Evolutionary conservation across 2,329 filamentous ascomycete species (phyloP).

Genomic region (Rhynchosporium secalis): DNA sequence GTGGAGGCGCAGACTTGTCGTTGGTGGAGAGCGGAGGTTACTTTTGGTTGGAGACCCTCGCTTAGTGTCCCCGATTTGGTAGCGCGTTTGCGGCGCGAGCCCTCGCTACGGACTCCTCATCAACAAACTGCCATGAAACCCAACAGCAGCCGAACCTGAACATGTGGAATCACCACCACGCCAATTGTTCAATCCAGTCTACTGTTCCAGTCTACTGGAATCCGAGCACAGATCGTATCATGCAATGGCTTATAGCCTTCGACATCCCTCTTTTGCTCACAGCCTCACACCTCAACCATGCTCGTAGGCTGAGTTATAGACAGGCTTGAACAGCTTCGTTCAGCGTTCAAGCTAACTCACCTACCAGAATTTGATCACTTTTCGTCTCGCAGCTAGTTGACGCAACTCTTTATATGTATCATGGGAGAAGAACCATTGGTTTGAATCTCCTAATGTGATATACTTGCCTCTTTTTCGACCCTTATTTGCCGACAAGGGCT

Average conservation of each 20-base stretch:
- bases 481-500: too few species aligned
- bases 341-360: not conserved
- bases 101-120: not conserved
- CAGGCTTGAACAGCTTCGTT: not conserved
- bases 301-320: not conserved
- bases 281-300: not conserved
- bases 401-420: not conserved
- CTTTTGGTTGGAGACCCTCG: not conserved
- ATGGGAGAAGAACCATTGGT: not conserved
- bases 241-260: too few species aligned
- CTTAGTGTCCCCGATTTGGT: not conserved
- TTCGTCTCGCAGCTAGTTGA: not conserved
- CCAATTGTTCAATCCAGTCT: too few species aligned
- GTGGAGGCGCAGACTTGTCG: constrained; percentile 5
- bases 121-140: not conserved
- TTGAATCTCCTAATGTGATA: not conserved
- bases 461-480: too few species aligned
- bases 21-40: not conserved
- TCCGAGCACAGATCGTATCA: too few species aligned
- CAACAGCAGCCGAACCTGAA: not conserved
- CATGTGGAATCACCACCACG: too few species aligned
- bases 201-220: too few species aligned
- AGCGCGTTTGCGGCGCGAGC: constrained; percentile 5
- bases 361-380: not conserved
- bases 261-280: not conserved